Evolutionary conservation across 2,329 filamentous ascomycete species (phyloP), one percentile per base, ranked within the genome.

Genomic region (Chaetoscypha palmicola): DNA sequence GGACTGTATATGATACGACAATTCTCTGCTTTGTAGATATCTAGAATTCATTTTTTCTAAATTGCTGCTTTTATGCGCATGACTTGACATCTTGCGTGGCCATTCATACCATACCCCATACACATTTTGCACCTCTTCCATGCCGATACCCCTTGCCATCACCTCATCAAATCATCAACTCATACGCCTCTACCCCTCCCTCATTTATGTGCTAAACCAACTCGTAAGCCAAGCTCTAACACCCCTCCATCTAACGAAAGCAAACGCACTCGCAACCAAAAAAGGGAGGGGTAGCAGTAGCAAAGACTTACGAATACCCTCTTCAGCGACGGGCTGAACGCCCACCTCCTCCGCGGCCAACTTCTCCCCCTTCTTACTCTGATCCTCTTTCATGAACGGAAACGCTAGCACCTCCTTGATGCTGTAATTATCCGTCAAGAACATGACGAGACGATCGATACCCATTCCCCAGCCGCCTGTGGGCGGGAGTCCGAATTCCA

Each of bases 381-480:
- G 69, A 60, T 91, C 85, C 39, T 91, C 86, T 79, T 94, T 95
- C 87, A 98, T 95, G 70, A 96, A 91, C 9, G 92, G 92, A 79
- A 98, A 98, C 7, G 91, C 81, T 51, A 97, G 70, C 2, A 97
- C 91, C 68, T 98, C 92, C 68, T 92, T 90, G 66, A 98, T 98
- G 57, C 79, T 86, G 71, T 94, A 92, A 70, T 95, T 86, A 68
- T 97, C 81, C 38, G 91, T 95, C 66, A 97, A 70, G 77, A 94
- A 94, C 89, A 94, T 94, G 65, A 89, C 85, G 22, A 94, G 70
- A 48, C 91, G 82, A 70, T 97, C 90, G 55, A 95, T 92, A 53
- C 92, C 92, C 78, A 97, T 87, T 55, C 90, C 92, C 84, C 86
- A 98, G 38, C 92, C 92, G 65, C 87, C 92, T 1, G 92, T 98